Evolutionary conservation across 2,329 filamentous ascomycete species (phyloP).

Genomic region (Botryotinia calthae): DNA sequence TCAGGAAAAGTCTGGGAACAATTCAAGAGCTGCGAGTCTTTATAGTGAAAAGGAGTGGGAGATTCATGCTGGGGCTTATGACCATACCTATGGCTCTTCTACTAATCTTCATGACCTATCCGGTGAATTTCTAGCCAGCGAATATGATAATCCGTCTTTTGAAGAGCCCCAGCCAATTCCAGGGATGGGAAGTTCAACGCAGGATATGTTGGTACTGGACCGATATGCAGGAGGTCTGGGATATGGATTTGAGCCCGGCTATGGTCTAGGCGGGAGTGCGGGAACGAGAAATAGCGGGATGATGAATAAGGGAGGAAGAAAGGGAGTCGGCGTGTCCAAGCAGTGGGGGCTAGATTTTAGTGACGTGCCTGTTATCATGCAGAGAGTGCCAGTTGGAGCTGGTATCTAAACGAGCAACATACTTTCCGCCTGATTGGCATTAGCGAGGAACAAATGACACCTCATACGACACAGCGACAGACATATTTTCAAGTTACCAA

Average conservation of each 20-base stretch:
- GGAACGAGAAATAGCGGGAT: constrained; percentile 23
- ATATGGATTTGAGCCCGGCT: constrained; percentile 28
- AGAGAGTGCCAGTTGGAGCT: constrained; percentile 19
- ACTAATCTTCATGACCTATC: constrained; percentile 7
- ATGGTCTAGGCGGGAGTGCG: constrained; percentile 27
- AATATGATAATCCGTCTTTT: constrained; percentile 24
- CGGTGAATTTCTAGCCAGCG: neutral
- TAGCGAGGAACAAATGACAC: neutral
- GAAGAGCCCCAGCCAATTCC: constrained; percentile 22
- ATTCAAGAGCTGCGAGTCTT: neutral
- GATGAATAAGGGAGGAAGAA: constrained; percentile 20
- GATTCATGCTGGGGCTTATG: constrained; percentile 23
- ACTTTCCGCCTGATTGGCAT: neutral
- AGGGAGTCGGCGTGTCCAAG: constrained; percentile 21
- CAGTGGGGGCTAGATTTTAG: constrained; percentile 30
- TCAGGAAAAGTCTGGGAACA: constrained; percentile 10
- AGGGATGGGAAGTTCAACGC: constrained; percentile 23
- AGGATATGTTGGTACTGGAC: constrained; percentile 33
- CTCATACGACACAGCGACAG: neutral
- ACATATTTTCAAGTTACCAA: neutral
- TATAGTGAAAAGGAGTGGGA: constrained; percentile 22
- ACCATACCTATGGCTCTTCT: constrained; percentile 30
- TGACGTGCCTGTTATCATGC: constrained; percentile 32
- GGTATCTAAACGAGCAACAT: neutral
- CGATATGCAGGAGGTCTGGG: constrained; percentile 30